phyloP scores from a whole-genome alignment of 257 asterid genomes.

The Przewalskia tangutica region DNA sequence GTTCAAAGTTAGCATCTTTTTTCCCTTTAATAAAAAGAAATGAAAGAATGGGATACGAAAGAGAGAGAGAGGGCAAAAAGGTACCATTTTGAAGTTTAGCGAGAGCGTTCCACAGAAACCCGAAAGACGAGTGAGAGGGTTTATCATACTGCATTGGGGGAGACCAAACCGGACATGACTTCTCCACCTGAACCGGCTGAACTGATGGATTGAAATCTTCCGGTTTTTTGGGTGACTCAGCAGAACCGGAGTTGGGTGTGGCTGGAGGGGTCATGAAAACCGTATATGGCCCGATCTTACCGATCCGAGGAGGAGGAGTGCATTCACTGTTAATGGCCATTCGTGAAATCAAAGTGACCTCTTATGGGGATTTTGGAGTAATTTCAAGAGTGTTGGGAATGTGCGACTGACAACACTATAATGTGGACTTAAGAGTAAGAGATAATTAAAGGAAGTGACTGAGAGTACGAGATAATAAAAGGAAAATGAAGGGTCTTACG shows the following conservation, averaged over 20 bases:
- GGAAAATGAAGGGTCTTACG: too few species aligned
- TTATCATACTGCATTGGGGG: constrained; percentile 73
- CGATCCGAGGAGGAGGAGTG: constrained; percentile 72
- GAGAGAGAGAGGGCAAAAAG: not conserved
- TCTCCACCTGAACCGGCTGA: constrained; percentile 30
- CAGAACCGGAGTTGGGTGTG: constrained; percentile 34
- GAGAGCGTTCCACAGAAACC: constrained; percentile 74
- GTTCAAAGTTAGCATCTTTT: too few species aligned
- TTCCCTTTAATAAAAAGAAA: not conserved
- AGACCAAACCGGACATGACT: constrained; percentile 77
- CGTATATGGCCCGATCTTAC: constrained; percentile 98
- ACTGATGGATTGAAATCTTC: constrained; percentile 10
- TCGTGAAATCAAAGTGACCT: too few species aligned
- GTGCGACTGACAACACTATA: too few species aligned
- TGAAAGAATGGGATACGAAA: not conserved
- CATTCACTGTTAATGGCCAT: not conserved
- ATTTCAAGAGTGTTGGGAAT: too few species aligned
- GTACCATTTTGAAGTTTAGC: constrained; percentile 81
- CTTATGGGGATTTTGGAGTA: too few species aligned
- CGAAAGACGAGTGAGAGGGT: constrained; percentile 35
- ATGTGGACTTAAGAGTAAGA: too few species aligned
- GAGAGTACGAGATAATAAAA: too few species aligned
- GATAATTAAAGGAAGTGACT: too few species aligned
- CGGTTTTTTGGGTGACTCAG: constrained; percentile 28
- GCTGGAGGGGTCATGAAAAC: constrained; percentile 91